phyloP scores from a whole-genome alignment of 108 stramenopile species.

The Cyclotella cryptica region DNA sequence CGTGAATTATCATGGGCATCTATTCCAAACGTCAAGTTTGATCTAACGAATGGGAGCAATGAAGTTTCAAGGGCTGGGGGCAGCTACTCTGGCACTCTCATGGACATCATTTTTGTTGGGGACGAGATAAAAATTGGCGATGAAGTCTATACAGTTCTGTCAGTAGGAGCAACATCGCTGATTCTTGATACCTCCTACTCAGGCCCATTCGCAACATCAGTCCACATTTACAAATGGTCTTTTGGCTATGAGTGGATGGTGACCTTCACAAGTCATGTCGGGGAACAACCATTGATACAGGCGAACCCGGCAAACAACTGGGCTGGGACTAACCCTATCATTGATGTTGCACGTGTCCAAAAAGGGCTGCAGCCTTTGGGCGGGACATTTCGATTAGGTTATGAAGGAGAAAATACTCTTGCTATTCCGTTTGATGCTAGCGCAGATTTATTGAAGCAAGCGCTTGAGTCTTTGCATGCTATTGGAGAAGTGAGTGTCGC shows the following conservation, averaged over 20 bases:
- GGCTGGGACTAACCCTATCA: constrained; percentile 78
- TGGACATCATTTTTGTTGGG: constrained; percentile 33
- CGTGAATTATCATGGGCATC: constrained; percentile 66
- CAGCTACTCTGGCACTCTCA: constrained; percentile 19
- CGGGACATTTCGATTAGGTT: constrained; percentile 76
- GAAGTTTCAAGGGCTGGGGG: constrained; percentile 31
- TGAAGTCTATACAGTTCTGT: constrained; percentile 38
- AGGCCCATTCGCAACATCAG: constrained; percentile 47
- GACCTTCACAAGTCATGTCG: constrained; percentile 76
- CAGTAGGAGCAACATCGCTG: constrained; percentile 41
- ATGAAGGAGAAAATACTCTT: constrained; percentile 62
- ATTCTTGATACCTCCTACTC: constrained; percentile 23
- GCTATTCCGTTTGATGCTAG: constrained; percentile 70
- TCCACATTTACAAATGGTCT: constrained; percentile 71
- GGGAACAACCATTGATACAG: constrained; percentile 67
- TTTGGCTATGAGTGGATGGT: constrained; percentile 85
- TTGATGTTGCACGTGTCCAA: constrained; percentile 55
- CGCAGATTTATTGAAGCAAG: constrained; percentile 63
- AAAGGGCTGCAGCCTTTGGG: constrained; percentile 74
- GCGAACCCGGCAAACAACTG: constrained; percentile 71
- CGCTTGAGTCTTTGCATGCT: constrained; percentile 65
- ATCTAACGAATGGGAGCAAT: constrained; percentile 46
- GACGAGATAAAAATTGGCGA: constrained; percentile 54
- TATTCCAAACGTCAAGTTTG: constrained; percentile 56
- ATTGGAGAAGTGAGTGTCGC: constrained; percentile 75